These are phyloP conservation scores for Cercospora beticola DNA, from an alignment of 2,329 filamentous ascomycete species.

Conservation along the genomic window DNA sequence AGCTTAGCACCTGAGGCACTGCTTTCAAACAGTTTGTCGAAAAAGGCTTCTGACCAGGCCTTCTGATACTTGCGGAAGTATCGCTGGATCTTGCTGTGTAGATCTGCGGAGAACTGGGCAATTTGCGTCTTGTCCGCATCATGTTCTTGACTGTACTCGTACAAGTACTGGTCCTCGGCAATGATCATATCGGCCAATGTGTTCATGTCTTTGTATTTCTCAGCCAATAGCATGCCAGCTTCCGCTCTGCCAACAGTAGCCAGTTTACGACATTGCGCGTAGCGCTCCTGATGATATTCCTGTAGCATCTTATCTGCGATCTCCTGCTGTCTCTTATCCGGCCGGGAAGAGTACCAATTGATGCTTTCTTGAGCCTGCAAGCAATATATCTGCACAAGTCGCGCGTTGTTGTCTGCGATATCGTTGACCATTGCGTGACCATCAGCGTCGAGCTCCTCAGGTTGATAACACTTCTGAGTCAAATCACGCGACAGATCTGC, in stretches of 20 bases:
- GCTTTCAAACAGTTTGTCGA: constrained; percentile 71
- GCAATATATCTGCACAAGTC: constrained; percentile 59
- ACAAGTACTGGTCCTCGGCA: constrained; percentile 45
- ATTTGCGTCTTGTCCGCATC: constrained; percentile 10
- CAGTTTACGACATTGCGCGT: constrained; percentile 44
- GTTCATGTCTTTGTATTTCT: constrained; percentile 63
- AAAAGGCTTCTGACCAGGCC: constrained; percentile 72
- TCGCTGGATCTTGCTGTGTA: constrained; percentile 45
- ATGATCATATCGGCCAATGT: constrained; percentile 57
- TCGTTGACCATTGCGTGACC: constrained; percentile 43
- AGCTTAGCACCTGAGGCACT: constrained; percentile 60
- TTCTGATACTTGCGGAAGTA: constrained; percentile 66
- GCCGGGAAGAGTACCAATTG: constrained; percentile 58
- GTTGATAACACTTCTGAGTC: constrained; percentile 43
- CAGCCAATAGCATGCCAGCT: constrained; percentile 60
- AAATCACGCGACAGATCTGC: constrained; percentile 45
- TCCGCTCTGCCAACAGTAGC: constrained; percentile 54
- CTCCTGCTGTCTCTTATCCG: constrained; percentile 45
- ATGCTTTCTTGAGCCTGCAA: constrained; percentile 60
- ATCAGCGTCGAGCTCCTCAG: constrained; percentile 34
- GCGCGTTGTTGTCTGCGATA: constrained; percentile 53
- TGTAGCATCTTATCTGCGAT: constrained; percentile 51
- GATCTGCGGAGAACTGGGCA: constrained; percentile 42
- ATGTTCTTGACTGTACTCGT: constrained; percentile 35
- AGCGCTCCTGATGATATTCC: constrained; percentile 41